Base-by-base conservation (phyloP, 352 stramenopile genomes). In the Chrysophaeum taylorii region DNA sequence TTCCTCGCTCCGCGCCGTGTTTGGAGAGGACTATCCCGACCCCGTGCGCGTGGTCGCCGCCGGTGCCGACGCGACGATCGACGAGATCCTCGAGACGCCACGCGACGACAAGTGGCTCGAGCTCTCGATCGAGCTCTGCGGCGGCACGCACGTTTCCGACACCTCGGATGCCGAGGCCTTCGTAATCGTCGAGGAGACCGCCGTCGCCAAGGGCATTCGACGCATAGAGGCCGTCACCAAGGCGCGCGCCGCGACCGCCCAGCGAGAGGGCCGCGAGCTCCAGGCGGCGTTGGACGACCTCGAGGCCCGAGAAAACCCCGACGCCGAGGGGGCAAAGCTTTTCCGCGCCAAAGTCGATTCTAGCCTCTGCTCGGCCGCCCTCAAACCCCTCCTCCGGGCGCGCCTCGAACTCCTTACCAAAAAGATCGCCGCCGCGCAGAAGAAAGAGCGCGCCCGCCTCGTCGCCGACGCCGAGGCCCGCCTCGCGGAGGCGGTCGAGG, bases 21-120 rank as follows among this genome's bases (percentile, higher is more conserved):
- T 98, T 79, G 95, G 95, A 54, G 95, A 99, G 84, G 94, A 92
- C 4, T 99, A 99, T 85, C 95, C 95, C 16, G 94, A 99, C 84
- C 90, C 95, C 53, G 95, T 99, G 0, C 84, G 94, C 43, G 94
- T 99, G 29, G 90, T 99, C 12, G 93, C 86, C 29, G 94, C 99
- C 33, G 5, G 5, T 21, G 9, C 25, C 18, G 95, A 94, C 29
- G 81, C 92, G 52, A 73, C 81, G 12, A 72, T 90, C 4, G 73
- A 81, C 9, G 75, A 73, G 1, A 70, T 89, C 50, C 61, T 87
- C 16, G 78, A 84, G 67, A 87, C 95, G 70, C 91, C 92, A 0
- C 82, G 86, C 72, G 92, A 92, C 76, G 88, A 80, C 67, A 81
- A 79, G 14, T 96, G 90, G 89, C 84, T 76, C 69, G 84, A 94